Conservation (phyloP, 257 asterid genomes). For the Nicotiana obtusifolia region DNA sequence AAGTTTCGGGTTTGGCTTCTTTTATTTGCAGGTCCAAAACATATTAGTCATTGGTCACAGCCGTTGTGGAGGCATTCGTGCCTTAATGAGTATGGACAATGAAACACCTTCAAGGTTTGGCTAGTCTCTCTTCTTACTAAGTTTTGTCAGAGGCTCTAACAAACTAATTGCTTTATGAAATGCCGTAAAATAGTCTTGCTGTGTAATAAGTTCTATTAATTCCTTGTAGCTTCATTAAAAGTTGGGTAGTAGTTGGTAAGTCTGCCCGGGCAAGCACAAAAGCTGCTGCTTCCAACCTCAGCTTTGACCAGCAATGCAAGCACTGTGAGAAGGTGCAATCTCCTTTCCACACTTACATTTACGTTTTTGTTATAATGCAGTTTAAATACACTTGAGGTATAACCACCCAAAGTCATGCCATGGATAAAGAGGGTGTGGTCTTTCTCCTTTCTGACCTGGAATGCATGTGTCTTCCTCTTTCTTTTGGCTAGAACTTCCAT, state of each 20-base stretch:
- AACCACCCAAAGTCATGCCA: not conserved
- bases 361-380: not conserved
- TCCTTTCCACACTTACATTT: not conserved
- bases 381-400: not conserved
- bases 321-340: constrained; percentile 86
- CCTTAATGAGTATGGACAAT: constrained; percentile 86
- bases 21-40: constrained; percentile 64
- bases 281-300: constrained; percentile 67
- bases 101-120: constrained; percentile 55
- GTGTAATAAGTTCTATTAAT: constrained; percentile 3
- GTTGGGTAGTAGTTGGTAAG: constrained; percentile 69
- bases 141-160: not conserved
- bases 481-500: not conserved
- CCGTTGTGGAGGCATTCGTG: constrained; percentile 94
- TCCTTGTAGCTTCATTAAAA: constrained; percentile 71
- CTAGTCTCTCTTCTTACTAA: not conserved
- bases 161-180: not conserved
- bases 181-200: not conserved
- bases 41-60: constrained; percentile 87
- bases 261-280: constrained; percentile 64
- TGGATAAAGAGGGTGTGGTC: not conserved
- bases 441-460: not conserved
- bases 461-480: not conserved
- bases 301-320: constrained; percentile 83
- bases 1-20: not conserved